Evolutionary conservation across 768 basidiomycete species (phyloP), one percentile per base, ranked within the genome.

Genomic region (Podaxis sp.): DNA sequence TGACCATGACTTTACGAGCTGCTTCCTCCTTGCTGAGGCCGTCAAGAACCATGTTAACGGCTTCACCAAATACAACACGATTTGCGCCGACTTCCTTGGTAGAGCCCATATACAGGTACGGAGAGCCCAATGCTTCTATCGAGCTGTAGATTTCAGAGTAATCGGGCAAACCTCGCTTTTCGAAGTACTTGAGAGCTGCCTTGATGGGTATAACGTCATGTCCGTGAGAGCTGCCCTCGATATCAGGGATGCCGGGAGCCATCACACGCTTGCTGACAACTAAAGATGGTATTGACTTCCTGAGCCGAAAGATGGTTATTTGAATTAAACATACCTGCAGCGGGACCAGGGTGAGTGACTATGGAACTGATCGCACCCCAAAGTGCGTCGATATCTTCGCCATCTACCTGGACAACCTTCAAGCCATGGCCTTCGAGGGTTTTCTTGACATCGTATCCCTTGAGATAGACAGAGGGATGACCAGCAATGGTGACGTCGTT

Each of bases 401-500:
- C 93, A 57, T 90, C 73, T 36, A 83, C 88, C 2, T 78, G 81
- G 63, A 89, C 56, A 32, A 93, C 90, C 72, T 88, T 89, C 66
- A 95, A 77, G 1, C 93, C 92, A 62, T 94, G 92, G 4, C 93
- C 93, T 59, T 82, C 77, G 14, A 94, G 82, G 0, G 91, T 93
- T 76, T 86, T 84, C 23, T 73, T 68, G 36, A 93, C 68, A 55
- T 86, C 80, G 74, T 85, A 95, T 23, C 92, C 92, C 69, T 86
- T 86, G 66, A 93, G 83, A 70, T 94, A 94, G 52, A 93, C 73
- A 13, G 91, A 93, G 3, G 93, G 93, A 68, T 94, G 91, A 0
- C 93, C 93, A n/a, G 92, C 86, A 62, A 94, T 95, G 6, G 92
- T 94, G 65, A 94, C 92, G 70, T 95, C 88, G 74, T 95, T 94